A percentile compares a stretch with the other conserved stretches of the same genome.
phyloP scores from a whole-genome alignment of 768 basidiomycete species.

The Pulveroboletus sp. region DNA sequence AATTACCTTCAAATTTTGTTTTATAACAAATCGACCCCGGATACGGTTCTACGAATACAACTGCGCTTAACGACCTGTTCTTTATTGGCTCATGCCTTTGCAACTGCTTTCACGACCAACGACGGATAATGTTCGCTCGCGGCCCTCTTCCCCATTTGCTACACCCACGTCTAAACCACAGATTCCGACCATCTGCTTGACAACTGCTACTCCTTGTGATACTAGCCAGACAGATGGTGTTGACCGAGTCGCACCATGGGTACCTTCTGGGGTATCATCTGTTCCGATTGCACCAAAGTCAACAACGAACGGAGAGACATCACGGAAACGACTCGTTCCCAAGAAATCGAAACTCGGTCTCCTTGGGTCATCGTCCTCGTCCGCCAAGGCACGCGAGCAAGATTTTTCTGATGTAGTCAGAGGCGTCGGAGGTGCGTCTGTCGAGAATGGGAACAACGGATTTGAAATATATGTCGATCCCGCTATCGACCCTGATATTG shows the following conservation, averaged over 20 bases:
- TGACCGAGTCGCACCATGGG: conserved; percentile 26
- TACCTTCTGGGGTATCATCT: conserved; percentile 4
- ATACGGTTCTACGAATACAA: conserved; percentile 11
- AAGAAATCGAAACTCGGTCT: conserved; percentile 66
- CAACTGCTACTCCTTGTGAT: conserved; percentile 61
- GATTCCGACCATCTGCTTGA: conserved; percentile 64
- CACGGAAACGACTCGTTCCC: conserved; percentile 55
- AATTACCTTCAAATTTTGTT: conserved; percentile 18
- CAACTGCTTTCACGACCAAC: conserved; percentile 29
- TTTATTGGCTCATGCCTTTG: conserved; percentile 27
- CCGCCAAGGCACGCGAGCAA: conserved; percentile 28
- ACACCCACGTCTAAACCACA: conserved; percentile 28
- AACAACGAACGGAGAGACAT: conserved; percentile 9
- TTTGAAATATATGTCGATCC: conserved; percentile 74
- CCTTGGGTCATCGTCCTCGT: conserved; percentile 30
- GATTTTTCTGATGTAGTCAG: conserved; percentile 62
- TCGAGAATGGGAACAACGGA: conserved; percentile 36
- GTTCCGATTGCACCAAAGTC: conserved; percentile 29
- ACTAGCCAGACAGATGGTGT: conserved; percentile 32
- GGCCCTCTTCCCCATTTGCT: conserved; percentile 25
- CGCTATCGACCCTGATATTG: conserved; percentile 56
- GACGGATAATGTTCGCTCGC: conserved; percentile 21
- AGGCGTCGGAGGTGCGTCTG: conserved; percentile 36
- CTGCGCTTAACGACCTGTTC: conserved; percentile 24
- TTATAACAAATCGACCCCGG: conserved; percentile 25